phyloP scores from a whole-genome alignment of 2,329 filamentous ascomycete genomes.

The Xylariales sp. region DNA sequence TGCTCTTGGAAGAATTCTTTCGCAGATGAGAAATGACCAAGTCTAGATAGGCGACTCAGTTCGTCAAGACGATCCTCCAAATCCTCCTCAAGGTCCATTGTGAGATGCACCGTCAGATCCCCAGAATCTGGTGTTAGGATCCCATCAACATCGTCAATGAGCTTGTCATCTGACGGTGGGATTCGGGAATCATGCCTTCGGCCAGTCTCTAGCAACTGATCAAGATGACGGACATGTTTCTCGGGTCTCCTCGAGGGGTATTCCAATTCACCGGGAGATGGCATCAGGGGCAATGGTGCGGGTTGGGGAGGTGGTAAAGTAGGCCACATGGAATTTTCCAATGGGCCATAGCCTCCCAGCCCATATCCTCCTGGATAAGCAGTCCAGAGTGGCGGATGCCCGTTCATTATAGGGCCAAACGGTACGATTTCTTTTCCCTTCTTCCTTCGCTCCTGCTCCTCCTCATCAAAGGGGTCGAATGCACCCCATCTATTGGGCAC shows the following conservation, averaged over 20 bases:
- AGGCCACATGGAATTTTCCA: slow-evolving; percentile 11
- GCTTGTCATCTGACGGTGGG: slow-evolving; percentile 4
- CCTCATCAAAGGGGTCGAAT: slow-evolving; percentile 30
- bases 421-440: slow-evolving; percentile 37
- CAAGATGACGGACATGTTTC: slow-evolving; percentile 27
- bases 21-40: slow-evolving; percentile 45
- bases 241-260: neutral
- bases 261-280: neutral
- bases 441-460: slow-evolving; percentile 32
- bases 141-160: slow-evolving; percentile 30
- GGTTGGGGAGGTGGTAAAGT: slow-evolving; percentile 20
- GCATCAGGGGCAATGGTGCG: slow-evolving; percentile 6
- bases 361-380: slow-evolving; percentile 25
- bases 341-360: slow-evolving; percentile 3
- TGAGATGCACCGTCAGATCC: slow-evolving; percentile 42
- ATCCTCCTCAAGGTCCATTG: slow-evolving; percentile 42
- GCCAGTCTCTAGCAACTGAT: neutral
- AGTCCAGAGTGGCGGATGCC: slow-evolving; percentile 15
- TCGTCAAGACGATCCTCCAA: slow-evolving; percentile 45
- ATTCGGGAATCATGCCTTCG: neutral
- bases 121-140: slow-evolving; percentile 35
- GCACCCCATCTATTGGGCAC: slow-evolving; percentile 23
- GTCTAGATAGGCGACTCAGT: slow-evolving; percentile 42
- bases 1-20: slow-evolving; percentile 40
- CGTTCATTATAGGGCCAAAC: slow-evolving; percentile 10